Conservation (phyloP, 164 flowering plant genomes). For the Sedum album region DNA sequence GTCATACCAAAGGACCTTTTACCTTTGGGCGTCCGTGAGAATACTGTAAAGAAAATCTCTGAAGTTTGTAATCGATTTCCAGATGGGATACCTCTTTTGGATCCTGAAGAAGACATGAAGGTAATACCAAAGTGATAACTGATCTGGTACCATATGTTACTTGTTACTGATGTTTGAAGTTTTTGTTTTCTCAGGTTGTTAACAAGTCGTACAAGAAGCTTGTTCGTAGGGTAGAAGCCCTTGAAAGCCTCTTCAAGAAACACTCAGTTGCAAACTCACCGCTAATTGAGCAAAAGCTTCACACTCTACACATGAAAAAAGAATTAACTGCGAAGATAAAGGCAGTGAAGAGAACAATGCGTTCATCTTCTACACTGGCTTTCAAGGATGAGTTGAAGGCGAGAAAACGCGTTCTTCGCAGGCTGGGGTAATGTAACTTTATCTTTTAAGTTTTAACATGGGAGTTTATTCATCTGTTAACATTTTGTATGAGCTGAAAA, state of each 20-base stretch:
- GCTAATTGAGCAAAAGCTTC: slow-evolving; percentile 74
- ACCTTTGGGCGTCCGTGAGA: slow-evolving; percentile 75
- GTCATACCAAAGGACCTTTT: slow-evolving; percentile 79
- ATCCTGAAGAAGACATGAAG: slow-evolving; percentile 94
- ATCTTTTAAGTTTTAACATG: not conserved
- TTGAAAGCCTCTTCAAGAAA: slow-evolving; percentile 74
- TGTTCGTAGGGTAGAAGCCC: slow-evolving; percentile 57
- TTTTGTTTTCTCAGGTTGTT: slow-evolving; percentile 46
- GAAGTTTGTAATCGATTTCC: slow-evolving; percentile 68
- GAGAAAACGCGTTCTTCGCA: slow-evolving; percentile 76
- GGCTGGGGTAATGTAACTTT: slow-evolving; percentile 63
- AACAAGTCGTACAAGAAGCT: slow-evolving; percentile 68
- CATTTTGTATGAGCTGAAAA: no score
- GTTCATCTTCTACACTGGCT: slow-evolving; percentile 72
- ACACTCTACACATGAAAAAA: slow-evolving; percentile 62
- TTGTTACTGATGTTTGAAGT: not conserved
- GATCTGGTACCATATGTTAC: slow-evolving; percentile 5
- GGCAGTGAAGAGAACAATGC: slow-evolving; percentile 57
- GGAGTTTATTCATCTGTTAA: no score
- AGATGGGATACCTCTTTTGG: slow-evolving; percentile 65
- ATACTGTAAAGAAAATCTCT: slow-evolving; percentile 69
- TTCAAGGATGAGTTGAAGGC: slow-evolving; percentile 97
- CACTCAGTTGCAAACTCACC: slow-evolving; percentile 76
- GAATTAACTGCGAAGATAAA: slow-evolving; percentile 72
- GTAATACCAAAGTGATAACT: slow-evolving; percentile 19